phyloP scores from a whole-genome alignment of 257 asterid species.

The Plectranthus barbatus region DNA sequence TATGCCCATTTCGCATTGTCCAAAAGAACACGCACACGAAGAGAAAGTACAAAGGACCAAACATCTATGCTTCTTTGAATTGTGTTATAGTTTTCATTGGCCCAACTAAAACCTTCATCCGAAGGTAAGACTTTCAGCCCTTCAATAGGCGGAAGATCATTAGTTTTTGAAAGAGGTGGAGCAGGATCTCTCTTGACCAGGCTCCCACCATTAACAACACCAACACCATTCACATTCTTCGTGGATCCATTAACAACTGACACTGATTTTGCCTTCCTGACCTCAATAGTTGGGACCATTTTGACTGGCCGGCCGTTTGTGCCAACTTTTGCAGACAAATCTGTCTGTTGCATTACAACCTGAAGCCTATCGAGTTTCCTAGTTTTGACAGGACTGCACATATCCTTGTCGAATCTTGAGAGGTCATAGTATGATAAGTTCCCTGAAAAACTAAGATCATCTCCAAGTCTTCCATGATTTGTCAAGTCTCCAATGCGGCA shows the following conservation, averaged over 20 bases:
- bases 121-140: constrained; percentile 72
- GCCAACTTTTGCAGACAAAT: constrained; percentile 36
- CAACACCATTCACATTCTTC: constrained; percentile 34
- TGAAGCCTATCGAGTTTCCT: constrained; percentile 20
- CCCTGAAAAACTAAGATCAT: constrained; percentile 43
- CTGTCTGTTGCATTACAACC: constrained; percentile 53
- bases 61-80: constrained; percentile 77
- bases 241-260: constrained; percentile 40
- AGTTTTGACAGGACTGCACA: constrained; percentile 11
- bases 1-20: constrained; percentile 83
- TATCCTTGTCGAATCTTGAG: constrained; percentile 19
- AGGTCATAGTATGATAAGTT: constrained; percentile 23
- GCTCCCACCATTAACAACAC: constrained; percentile 33
- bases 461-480: constrained; percentile 31
- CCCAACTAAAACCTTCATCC: constrained; percentile 98
- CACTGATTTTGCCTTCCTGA: constrained; percentile 26
- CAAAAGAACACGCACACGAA: constrained; percentile 72
- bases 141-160: constrained; percentile 59
- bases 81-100: constrained; percentile 79
- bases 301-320: constrained; percentile 52
- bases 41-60: constrained; percentile 84
- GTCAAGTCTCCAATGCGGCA: constrained; percentile 39
- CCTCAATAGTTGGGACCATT: constrained; percentile 70
- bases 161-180: constrained; percentile 22
- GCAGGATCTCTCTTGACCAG: constrained; percentile 40